Base-by-base conservation (phyloP, 176 grass and related monocot species). In the Rhynchospora tenuis region DNA sequence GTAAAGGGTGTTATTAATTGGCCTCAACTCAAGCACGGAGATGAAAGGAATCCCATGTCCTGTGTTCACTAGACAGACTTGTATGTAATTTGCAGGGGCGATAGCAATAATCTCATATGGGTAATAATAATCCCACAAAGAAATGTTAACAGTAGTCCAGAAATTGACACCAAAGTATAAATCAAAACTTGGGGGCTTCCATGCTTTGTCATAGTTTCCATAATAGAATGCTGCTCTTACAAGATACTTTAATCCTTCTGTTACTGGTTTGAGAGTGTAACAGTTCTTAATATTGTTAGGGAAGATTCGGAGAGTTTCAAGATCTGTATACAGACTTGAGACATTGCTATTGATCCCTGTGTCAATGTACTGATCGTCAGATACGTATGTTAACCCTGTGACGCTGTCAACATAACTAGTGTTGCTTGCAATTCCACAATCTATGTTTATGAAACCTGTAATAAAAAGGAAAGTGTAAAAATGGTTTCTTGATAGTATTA, bases 381-480 rank as follows among this genome's bases (percentile, higher is more conserved):
- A 90, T 62, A 88, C 90, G 72, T 91, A 94, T 65, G 63, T 8
- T 55, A 94, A 54, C 7, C 13, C 90, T 59, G 84, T 87, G 43
- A 69, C 55, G 65, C 23, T 44, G 27, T 91, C 81, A 54, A 81
- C 81, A 46, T 84, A 91, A 5, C 74, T 83, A 22, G 19, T 82
- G 28, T 91, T 86, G 56, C 59, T 82, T 0, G 24, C 43, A 83
- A 90, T 70, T 8, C 88, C 90, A 47, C 90, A 91, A 47, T 94
- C 85, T 11, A 94, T 94, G 84, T 55, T 94, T 88, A 91, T 90
- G 69, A 94, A 94, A 91, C 87, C 87, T 91, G 87, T 48, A 86
- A 50, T 47, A 20, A 3, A 12, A 24, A 73, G 43, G 13, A 73
- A 24, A 20, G 63, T 16, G 33, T 26, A 29, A 57, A 23, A 17